Conservation (phyloP, 805 yeast genomes). For the Clavispora fructus region DNA sequence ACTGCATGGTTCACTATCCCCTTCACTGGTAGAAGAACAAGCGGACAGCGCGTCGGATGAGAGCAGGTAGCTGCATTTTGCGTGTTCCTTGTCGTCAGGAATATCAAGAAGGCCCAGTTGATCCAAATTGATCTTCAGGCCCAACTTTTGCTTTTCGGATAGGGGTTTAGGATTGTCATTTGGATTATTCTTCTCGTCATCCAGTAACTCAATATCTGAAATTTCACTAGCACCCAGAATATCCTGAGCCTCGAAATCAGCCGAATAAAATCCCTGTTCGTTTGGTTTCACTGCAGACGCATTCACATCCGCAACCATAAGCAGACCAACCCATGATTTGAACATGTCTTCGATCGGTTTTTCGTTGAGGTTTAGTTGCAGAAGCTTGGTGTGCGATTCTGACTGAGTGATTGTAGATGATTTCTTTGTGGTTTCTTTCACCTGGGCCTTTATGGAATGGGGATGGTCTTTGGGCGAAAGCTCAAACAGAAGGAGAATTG, state of each 20-base stretch:
- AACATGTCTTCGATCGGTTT: slow-evolving; percentile 2
- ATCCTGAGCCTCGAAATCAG: slow-evolving; percentile 12
- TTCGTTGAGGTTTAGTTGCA: not conserved
- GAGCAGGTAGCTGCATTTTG: not conserved
- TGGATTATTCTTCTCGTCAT: slow-evolving; percentile 1
- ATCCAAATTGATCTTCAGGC: not conserved
- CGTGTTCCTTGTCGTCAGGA: not conserved
- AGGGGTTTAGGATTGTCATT: not conserved
- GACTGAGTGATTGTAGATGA: not conserved
- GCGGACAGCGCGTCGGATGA: slow-evolving; percentile 12
- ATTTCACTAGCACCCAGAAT: slow-evolving; percentile 16
- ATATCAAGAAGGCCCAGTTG: not conserved
- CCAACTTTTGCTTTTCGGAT: not conserved
- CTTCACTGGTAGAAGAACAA: slow-evolving; percentile 1
- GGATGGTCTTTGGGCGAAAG: slow-evolving; percentile 19
- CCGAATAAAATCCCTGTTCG: slow-evolving; percentile 38
- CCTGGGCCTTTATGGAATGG: not conserved
- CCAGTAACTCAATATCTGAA: slow-evolving; percentile 29
- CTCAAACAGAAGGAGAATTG: slow-evolving; percentile 40
- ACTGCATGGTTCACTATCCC: slow-evolving; percentile 1
- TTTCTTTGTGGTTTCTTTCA: slow-evolving; percentile 3
- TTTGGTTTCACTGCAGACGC: slow-evolving; percentile 16
- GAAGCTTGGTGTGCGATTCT: not conserved
- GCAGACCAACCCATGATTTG: slow-evolving; percentile 24
- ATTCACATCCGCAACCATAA: slow-evolving; percentile 20